Base-by-base conservation (phyloP, 768 basidiomycete genomes). In the Termitomyces sp. region DNA sequence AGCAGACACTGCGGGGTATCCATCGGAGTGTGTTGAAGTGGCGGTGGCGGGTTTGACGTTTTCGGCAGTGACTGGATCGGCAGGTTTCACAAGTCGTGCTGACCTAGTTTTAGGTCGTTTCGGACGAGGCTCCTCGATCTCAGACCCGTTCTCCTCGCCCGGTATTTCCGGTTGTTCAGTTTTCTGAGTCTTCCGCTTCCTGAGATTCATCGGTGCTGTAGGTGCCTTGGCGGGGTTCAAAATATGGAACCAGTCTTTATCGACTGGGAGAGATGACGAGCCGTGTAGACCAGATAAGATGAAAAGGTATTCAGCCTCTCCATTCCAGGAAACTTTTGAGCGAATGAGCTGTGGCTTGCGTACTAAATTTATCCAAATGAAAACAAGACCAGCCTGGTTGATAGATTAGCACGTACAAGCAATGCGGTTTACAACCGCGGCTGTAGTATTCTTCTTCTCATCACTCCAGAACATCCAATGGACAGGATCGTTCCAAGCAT, bases 401-500 rank as follows among this genome's bases (percentile, higher is more conserved):
- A 11, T 51, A 31, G 51, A 60, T 53, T 36, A 45, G 48, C 20
- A 81, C 86, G 67, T 69, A 87, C 87, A 72, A 55, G 82, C 72
- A 58, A 86, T 75, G 49, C 76, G 78, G 68, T 84, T 79, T 37
- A 89, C 82, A 59, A 80, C 69, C n/a, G 71, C 70, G 15, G 84
- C 84, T 17, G 84, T 86, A 29, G 70, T 70, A 59, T 68, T 70
- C 68, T 81, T 82, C 66, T 77, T 75, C 52, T 77, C 79, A 62
- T 76, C 77, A 50, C 77, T 79, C 87, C 87, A 89, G 68, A 89
- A 82, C n/a, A 84, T 71, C 81, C 83, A 84, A 66, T 87, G 86
- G 6, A 79, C 82, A 14, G 80, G 80, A 69, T 86, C 81, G 36
- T 77, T 75, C 15, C 81, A 81, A 52, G 76, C 74, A 66, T 83